Evolutionary conservation across 768 basidiomycete genomes (phyloP), one percentile per base, ranked within the genome.

Genomic region (Tulasnella sp.): DNA sequence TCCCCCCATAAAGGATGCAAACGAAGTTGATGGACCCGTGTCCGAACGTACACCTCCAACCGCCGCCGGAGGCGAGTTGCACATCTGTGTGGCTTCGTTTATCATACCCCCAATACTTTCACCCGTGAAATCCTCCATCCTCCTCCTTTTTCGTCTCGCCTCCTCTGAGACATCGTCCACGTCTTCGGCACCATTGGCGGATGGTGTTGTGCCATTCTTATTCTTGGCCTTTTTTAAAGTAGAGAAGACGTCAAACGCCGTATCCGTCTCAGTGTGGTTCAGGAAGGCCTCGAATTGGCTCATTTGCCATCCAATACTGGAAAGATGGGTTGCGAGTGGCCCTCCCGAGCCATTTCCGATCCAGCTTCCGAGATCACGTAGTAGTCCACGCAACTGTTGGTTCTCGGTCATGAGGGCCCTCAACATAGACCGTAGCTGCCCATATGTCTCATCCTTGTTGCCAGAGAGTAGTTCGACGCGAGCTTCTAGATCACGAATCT

Each of bases 401-500:
- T 96, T 96, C 74, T 96, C 93, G 27, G 81, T 74, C 85, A 96
- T 88, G 62, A 96, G 75, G 71, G 92, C 91, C 85, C 67, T 29
- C 45, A 93, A 72, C 51, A 94, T 84, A 64, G 86, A 84, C 61
- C 86, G 78, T 78, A 93, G 79, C 70, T 93, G 86, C 27, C 80
- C 81, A 56, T 90, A 74, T 4, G 89, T 84, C 71, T 95, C 89
- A 76, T 93, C 93, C 67, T 91, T 85, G 43, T 88, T 88, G 19
- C 89, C 91, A 4, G 92, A 95, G 17, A 96, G 78, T 7, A 96
- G 84, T 72, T 94, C 92, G n/a, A 96, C 90, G 47, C 88, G 82
- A 19, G 92, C 92, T 73, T 96, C 93, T 38, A 96, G 81, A 72
- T 96, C 93, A 21, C 92, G 88, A 71, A 96, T 93, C 89, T 96